Evolutionary conservation across 768 basidiomycete species (phyloP).

Genomic region (Suillus sp.): DNA sequence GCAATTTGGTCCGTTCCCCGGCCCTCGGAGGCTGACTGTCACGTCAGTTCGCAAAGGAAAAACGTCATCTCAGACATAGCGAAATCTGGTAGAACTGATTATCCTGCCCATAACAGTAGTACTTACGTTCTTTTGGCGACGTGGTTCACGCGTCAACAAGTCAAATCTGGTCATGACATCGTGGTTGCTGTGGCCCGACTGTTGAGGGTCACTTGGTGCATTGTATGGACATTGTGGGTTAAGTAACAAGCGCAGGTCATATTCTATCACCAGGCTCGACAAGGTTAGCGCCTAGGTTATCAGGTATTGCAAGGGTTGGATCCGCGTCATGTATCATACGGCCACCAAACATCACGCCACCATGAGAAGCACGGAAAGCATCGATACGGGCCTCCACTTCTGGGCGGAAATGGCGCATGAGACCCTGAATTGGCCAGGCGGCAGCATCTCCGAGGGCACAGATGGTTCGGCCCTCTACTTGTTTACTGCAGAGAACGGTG

Average conservation of each 20-base stretch:
- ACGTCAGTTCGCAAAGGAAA: background rate
- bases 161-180: background rate
- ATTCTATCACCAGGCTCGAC: conserved; percentile 43
- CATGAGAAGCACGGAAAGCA: conserved; percentile 71
- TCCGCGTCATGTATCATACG: conserved; percentile 67
- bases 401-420: conserved; percentile 97
- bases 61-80: background rate
- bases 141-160: background rate
- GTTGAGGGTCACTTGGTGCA: background rate
- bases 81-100: background rate
- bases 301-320: conserved; percentile 69
- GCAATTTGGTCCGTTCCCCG: no score
- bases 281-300: conserved; percentile 64
- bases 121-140: background rate
- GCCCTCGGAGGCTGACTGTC: background rate
- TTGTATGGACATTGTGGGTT: background rate
- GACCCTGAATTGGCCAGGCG: conserved; percentile 97
- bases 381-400: conserved; percentile 89
- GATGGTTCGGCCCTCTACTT: conserved; percentile 95
- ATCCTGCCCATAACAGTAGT: background rate
- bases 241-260: conserved; percentile 9
- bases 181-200: background rate
- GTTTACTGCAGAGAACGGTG: conserved; percentile 60
- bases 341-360: conserved; percentile 89
- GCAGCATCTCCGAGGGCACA: conserved; percentile 97